phyloP scores from a whole-genome alignment of 1,284 basidiomycete genomes.

The Ustilago lituana region DNA sequence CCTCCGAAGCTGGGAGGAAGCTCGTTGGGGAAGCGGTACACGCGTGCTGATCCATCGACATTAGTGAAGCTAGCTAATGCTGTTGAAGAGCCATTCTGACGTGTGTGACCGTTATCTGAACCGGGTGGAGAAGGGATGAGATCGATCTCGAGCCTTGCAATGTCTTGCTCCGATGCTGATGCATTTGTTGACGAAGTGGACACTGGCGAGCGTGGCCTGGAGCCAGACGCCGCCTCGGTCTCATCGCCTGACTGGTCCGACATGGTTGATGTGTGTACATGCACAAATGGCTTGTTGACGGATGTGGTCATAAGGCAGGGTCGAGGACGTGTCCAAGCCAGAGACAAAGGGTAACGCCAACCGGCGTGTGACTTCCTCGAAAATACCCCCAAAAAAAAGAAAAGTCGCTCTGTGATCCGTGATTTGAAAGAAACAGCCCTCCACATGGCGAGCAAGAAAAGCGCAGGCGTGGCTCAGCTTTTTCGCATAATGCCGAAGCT shows the following conservation, averaged over 20 bases:
- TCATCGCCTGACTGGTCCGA: conserved; percentile 6
- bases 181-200: conserved; percentile 1
- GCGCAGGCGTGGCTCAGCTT: too few relatives aligned
- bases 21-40: conserved; percentile 34
- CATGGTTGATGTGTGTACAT: conserved; percentile 6
- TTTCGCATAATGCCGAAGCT: too few relatives aligned
- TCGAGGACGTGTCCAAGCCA: too few relatives aligned
- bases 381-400: too few relatives aligned
- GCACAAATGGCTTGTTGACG: too few relatives aligned
- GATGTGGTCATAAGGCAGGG: too few relatives aligned
- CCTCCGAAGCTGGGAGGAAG: conserved; percentile 22
- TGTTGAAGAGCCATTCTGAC: neutral
- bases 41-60: conserved; percentile 30
- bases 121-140: conserved; percentile 38
- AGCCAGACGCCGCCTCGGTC: conserved; percentile 9
- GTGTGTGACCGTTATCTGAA: neutral
- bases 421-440: too few relatives aligned
- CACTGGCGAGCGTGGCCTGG: conserved; percentile 8
- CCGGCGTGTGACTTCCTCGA: neutral
- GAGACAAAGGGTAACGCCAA: neutral
- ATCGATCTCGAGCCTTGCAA: conserved; percentile 28
- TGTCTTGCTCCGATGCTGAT: conserved; percentile 6
- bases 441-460: too few relatives aligned
- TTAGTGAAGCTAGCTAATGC: conserved; percentile 13
- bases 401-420: too few relatives aligned